Base-by-base conservation (phyloP, 306 rosid genomes). In the Fagus crenata region DNA sequence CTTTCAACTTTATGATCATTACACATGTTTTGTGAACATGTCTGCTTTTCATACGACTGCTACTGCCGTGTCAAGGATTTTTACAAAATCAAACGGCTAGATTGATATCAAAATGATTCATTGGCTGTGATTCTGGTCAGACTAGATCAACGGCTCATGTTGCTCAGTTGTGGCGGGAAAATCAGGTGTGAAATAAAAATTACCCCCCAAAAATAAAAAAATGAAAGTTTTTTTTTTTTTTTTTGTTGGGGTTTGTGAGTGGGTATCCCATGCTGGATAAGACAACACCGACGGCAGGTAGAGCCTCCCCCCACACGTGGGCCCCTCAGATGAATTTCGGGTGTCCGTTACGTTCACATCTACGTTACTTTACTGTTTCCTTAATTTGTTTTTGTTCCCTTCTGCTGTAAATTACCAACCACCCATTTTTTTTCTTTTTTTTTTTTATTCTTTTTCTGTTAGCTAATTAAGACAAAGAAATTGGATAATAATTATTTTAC, bases 241-340 rank as follows among this genome's bases (percentile, higher is more conserved):
- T 43, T 42, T 14, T 49, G 33, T 7, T 36, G 33, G 67, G 4
- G 49, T 40, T 68, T 49, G 76, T 73, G 80, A 73, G 67, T 78
- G 65, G 71, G 81, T 55, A 69, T 80, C 76, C 84, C 59, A 81
- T 18, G 86, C 14, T 58, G 84, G 78, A 89, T 85, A 87, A 84
- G 91, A 92, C 97, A 85, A 87, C 89, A 85, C 97, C 89, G 90
- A 85, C 93, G 90, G 88, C 89, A 77, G 91, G 90, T 86, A 76
- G 75, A 88, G 88, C 76, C 76, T 73, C 78, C 72, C 80, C 73
- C 71, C 28, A 40, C 72, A 53, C 7, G 86, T 80, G 93, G 93
- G 88, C 28, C 89, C 92, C 85, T 0, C 83, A 1, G 17, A 79
- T 85, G 60, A 80, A 86, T 78, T 82, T 67, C 86, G 40, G 88